These are phyloP conservation scores for Copromyces sp. DNA, from an alignment of 495 filamentous ascomycete genomes.

Conservation along the genomic window DNA sequence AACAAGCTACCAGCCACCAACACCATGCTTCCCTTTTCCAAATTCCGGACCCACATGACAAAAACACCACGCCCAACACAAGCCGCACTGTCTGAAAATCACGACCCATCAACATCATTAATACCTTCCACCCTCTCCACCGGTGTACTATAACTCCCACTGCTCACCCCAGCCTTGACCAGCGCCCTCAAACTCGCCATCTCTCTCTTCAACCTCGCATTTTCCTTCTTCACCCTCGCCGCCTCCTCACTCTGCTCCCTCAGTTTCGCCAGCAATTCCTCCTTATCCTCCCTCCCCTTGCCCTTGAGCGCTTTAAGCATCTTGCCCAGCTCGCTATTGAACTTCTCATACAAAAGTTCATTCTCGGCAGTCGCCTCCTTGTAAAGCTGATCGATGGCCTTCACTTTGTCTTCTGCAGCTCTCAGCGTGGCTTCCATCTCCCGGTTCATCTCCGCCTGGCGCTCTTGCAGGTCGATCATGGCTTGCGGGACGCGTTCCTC, in stretches of 20 bases:
- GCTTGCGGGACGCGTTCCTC: conserved; percentile 54
- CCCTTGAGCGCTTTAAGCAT: conserved; percentile 62
- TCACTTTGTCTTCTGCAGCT: conserved; percentile 65
- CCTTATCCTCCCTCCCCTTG: conserved; percentile 60
- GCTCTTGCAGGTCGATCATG: conserved; percentile 49
- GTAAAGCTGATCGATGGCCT: conserved; percentile 80
- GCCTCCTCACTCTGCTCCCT: conserved; percentile 59
- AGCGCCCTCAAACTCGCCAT: conserved; percentile 38
- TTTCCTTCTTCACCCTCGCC: conserved; percentile 67
- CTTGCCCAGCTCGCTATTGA: conserved; percentile 81
- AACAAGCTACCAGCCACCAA: not conserved
- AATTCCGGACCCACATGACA: not conserved
- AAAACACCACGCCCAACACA: not conserved
- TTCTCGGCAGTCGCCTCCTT: conserved; percentile 87
- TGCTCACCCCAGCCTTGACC: conserved; percentile 25
- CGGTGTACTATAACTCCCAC: not conserved
- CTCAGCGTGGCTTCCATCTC: conserved; percentile 61
- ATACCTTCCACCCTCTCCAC: not conserved
- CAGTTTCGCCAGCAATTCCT: conserved; percentile 58
- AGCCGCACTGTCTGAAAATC: not conserved
- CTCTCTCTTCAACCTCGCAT: conserved; percentile 46
- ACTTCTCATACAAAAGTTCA: conserved; percentile 84
- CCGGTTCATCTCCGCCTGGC: conserved; percentile 49
- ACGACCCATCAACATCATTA: not conserved
- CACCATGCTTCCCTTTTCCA: not conserved